These are phyloP conservation scores for Mycena sanguinolenta DNA, from an alignment of 768 basidiomycete species.

Conservation along the genomic window DNA sequence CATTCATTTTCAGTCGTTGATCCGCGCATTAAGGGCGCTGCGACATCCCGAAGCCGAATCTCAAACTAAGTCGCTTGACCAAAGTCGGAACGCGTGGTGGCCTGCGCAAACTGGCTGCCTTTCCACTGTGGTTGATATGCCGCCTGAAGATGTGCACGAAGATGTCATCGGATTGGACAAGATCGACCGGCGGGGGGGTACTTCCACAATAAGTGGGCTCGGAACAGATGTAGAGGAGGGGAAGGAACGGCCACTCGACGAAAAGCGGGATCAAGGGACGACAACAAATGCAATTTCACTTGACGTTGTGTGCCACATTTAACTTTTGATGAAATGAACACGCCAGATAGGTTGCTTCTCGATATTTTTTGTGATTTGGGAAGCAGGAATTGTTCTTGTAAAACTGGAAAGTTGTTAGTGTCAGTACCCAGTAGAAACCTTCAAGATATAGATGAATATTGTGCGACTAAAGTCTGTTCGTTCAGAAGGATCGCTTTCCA, in stretches of 20 bases:
- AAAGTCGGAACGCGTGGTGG: neutral
- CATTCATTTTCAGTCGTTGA: conserved; percentile 4
- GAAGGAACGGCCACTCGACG: neutral
- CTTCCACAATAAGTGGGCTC: neutral
- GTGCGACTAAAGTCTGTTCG: no score
- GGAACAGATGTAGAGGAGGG: neutral
- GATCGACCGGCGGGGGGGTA: neutral
- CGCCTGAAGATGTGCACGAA: neutral
- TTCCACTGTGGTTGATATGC: conserved; percentile 7
- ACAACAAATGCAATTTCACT: neutral
- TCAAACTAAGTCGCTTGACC: neutral
- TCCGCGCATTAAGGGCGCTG: conserved; percentile 21
- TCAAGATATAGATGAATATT: no score
- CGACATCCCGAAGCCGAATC: conserved; percentile 9
- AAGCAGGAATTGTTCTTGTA: neutral
- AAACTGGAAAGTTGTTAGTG: neutral
- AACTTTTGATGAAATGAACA: neutral
- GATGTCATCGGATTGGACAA: neutral
- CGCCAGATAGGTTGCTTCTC: no score
- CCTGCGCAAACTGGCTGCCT: neutral
- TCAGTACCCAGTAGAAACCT: no score
- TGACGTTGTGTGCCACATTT: conserved; percentile 17
- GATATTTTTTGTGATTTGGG: no score
- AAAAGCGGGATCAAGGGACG: neutral
- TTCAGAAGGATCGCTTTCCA: no score